Evolutionary conservation across 2,329 filamentous ascomycete species (phyloP), one percentile per base, ranked within the genome.

Genomic region (Cladosporium sp.): DNA sequence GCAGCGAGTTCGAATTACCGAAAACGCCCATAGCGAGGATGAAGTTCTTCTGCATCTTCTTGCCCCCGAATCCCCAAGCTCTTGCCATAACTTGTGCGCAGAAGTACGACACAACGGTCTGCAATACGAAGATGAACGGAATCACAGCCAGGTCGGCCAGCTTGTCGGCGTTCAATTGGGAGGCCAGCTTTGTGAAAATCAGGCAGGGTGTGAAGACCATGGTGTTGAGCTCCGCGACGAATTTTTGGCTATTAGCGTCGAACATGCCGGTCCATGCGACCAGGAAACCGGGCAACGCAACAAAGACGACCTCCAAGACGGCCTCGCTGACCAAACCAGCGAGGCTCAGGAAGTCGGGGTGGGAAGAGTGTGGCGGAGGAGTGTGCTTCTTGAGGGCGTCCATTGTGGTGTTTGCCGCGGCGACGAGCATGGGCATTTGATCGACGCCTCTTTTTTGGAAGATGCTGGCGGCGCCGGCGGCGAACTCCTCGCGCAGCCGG

Each of bases 1-100:
- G 93, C 16, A 98, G 79, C 15, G 93, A 97, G 71, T 98, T 98
- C 29, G 92, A 97, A 69, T 98, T 98, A 60, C 92, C 93, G 67
- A 98, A 98, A 42, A 97, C 83, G 42, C 88, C 91, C 93, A 98
- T 98, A 47, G 93, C 93, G 27, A 89, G 87, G 36, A 98, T 86
- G 64, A 98, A 98, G 72, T 98, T 98, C 57, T 85, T 81, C 36
- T 90, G 87, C 55, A 92, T 83, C 68, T 86, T 90, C 50, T 60
- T 61, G 48, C 51, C 50, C 6, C 53, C 53, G 70, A 98, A 91
- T 13, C 87, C 77, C 67, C 91, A 95, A 42, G 82, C 73, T 69
- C 80, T 85, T 15, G 87, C 81, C 49, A 97, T 80, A 11, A 78
- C 62, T 7, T 82, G 71, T 2, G 91, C 84, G 48, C 90, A 88